Base-by-base conservation (phyloP, 495 filamentous ascomycete species). In the Neurospora africana region DNA sequence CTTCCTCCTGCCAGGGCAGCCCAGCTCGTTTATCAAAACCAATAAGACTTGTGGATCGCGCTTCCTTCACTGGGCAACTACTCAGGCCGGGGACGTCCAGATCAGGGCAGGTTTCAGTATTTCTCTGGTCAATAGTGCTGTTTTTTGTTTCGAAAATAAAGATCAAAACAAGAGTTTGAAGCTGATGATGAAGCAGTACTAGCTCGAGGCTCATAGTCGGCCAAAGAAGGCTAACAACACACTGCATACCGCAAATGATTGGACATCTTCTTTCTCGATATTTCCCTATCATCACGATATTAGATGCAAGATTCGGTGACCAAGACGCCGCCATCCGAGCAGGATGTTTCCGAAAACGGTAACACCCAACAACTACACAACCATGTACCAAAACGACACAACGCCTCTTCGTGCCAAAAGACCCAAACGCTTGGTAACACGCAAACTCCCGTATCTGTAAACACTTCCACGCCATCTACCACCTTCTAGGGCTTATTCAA, bases 401-500 rank as follows among this genome's bases (percentile, higher is more conserved):
- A 9, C 27, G 15, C 27, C 53, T 17, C 53, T 58, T 27, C 21
- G 47, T 4, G 37, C 37, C 27, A 33, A 65, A 61, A 65, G 7
- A 5, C 15, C 53, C 30, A 5, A 65, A 65, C 53, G 53, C 53
- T 65, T 1, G 30, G 9, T 15, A 65, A 65, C 13, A 35, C 53
- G 53, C 53, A 19, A 61, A 33, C 13, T 65, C 27, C 53, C 6
- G 53, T 65, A 33, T 1, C 53, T 30, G 53, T 33, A 65, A 33
- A 65, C 27, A 65, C 5, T 15, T 35, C 53, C 27, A 72, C 15
- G 21, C n/a, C 61, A 2, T 68, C n/a, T 15, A 72, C 37, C 44
- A 43, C 43, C 15, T 19, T 23, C 70, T 73, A 80, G 43, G 70
- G 58, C 72, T 36, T 75, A 65, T 70, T 76, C 61, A 85, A 77